Base-by-base conservation (phyloP, 768 basidiomycete genomes). In the Mycena filopes region DNA sequence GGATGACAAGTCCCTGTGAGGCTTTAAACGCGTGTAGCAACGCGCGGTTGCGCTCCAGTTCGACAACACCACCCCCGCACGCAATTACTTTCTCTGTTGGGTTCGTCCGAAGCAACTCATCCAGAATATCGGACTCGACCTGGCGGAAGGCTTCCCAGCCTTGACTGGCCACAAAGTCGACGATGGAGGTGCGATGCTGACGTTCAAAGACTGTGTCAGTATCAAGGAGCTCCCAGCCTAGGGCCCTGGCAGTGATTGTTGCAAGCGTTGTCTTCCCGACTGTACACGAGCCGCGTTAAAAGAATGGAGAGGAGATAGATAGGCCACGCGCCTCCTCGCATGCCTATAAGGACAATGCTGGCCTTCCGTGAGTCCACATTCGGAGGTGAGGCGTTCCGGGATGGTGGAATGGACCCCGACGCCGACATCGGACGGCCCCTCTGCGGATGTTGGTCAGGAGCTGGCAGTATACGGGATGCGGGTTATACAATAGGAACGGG, bases 201-300 rank as follows among this genome's bases (percentile, higher is more conserved):
- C 82, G 74, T 55, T 80, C 83, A 73, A 94, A 89, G 61, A 80
- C 82, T 7, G 74, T 78, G 69, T 94, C 93, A 31, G 91, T 91
- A 71, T 94, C 93, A 70, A 91, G 76, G 29, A 74, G 66, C 11
- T 82, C 80, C 78, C 91, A 86, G 13, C 82, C 85, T 13, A 93
- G 82, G 0, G 85, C 79, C 25, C 79, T 77, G 2, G 89, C 88
- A 16, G 90, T 89, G 36, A 93, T 78, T 50, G 79, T 77, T 28
- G 92, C 89, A 68, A 94, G 82, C 73, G 87, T 86, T 9, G 90
- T 89, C 79, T 94, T 94, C 45, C 93, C 93, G 1, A 89, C 74
- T 75, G 38, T 31, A 18, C n/a, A 33, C 33, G 6, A 18, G 49
- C 42, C 46, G 15, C 11, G 36, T 36, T 36, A 11, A 15, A 36